Evolutionary conservation across 352 stramenopile species (phyloP).

Genomic region (Globisporangium iwayamae): DNA sequence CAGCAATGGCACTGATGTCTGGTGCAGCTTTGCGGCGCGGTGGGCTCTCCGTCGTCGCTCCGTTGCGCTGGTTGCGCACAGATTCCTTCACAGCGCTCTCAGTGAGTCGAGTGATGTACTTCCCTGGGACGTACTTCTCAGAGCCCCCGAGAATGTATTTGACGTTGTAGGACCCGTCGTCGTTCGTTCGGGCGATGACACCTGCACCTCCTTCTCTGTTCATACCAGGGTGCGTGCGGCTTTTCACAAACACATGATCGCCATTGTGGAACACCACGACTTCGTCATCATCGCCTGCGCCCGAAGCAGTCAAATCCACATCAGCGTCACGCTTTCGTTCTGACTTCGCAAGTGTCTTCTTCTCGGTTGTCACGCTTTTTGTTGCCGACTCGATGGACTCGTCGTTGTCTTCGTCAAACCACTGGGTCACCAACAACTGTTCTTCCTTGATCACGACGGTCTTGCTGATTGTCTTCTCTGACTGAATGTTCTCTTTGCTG

Average conservation of each 20-base stretch:
- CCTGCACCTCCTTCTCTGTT: slow-evolving; percentile 74
- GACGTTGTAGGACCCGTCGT: slow-evolving; percentile 72
- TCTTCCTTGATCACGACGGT: slow-evolving; percentile 27
- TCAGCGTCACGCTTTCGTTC: slow-evolving; percentile 15
- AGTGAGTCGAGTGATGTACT: slow-evolving; percentile 64
- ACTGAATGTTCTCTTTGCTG: slow-evolving; percentile 7
- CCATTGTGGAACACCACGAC: slow-evolving; percentile 43
- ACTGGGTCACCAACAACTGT: slow-evolving; percentile 24
- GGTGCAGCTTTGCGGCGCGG: neutral
- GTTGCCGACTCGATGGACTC: neutral
- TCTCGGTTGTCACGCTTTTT: slow-evolving; percentile 11
- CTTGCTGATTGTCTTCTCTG: slow-evolving; percentile 6
- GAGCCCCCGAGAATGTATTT: slow-evolving; percentile 82
- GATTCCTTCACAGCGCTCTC: slow-evolving; percentile 75
- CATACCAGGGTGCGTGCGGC: slow-evolving; percentile 70
- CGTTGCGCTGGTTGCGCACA: slow-evolving; percentile 49
- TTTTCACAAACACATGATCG: slow-evolving; percentile 70
- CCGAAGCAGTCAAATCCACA: neutral
- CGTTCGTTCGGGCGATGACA: slow-evolving; percentile 44
- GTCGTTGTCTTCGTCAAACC: slow-evolving; percentile 28
- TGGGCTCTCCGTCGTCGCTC: slow-evolving; percentile 8
- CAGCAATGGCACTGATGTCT: neutral
- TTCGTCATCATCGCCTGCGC: neutral
- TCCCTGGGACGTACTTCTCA: slow-evolving; percentile 59
- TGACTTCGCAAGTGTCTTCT: neutral